Evolutionary conservation across 2,329 filamentous ascomycete species (phyloP).

Genomic region (Amauroascus niger): DNA sequence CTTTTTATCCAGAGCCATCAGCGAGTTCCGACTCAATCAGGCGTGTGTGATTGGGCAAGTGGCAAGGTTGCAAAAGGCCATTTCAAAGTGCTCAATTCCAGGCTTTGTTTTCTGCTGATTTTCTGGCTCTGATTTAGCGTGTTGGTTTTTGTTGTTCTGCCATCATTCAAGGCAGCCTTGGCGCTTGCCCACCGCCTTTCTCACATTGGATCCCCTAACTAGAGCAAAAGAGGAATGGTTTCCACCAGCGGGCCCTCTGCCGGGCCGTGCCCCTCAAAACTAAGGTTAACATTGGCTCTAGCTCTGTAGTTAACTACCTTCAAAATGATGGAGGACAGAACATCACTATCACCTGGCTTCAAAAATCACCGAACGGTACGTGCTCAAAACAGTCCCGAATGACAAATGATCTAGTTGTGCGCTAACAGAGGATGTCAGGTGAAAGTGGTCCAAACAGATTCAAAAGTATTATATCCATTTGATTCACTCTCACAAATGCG

Average conservation of each 20-base stretch:
- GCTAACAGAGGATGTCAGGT: not conserved
- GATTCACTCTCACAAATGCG: not conserved
- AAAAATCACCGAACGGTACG: too few species aligned
- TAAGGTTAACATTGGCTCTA: too few species aligned
- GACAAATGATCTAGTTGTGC: too few species aligned
- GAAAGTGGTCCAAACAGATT: not conserved
- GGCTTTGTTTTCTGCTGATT: slow-evolving; percentile 21
- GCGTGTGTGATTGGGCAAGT: slow-evolving; percentile 8
- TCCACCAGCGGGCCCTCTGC: not conserved
- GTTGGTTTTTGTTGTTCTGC: slow-evolving; percentile 12
- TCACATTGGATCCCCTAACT: not conserved
- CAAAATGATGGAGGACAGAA: too few species aligned
- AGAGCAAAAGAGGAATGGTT: not conserved
- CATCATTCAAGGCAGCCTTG: not conserved
- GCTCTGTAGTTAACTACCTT: too few species aligned
- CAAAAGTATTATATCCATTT: not conserved
- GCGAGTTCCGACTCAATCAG: slow-evolving; percentile 2
- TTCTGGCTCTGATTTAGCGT: not conserved
- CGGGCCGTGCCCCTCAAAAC: too few species aligned
- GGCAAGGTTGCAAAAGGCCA: slow-evolving; percentile 20
- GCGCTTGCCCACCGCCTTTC: slow-evolving; percentile 4
- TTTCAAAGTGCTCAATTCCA: slow-evolving; percentile 36
- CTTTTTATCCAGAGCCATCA: slow-evolving; percentile 25
- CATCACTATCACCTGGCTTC: too few species aligned
- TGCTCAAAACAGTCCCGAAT: too few species aligned